A percentile compares a stretch with the other conserved stretches of the same genome.
phyloP scores from a whole-genome alignment of 331 rosid species.

The Quercus lobata region DNA sequence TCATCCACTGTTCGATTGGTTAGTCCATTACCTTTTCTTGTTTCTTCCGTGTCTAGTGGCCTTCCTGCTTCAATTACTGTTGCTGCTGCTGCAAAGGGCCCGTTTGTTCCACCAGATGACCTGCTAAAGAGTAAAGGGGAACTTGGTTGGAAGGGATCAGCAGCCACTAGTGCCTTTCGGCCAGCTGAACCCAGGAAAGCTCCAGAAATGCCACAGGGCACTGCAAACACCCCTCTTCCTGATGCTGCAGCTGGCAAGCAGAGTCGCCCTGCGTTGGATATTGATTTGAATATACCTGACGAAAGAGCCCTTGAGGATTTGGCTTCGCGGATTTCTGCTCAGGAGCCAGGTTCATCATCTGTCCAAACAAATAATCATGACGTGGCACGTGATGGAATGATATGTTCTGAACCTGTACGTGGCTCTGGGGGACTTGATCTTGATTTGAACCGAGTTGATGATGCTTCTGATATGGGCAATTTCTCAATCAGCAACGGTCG shows the following conservation, averaged over 20 bases:
- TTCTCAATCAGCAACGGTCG: constrained; percentile 35
- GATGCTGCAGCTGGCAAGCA: constrained; percentile 39
- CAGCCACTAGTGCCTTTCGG: constrained; percentile 91
- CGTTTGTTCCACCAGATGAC: constrained; percentile 66
- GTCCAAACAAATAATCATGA: constrained; percentile 7
- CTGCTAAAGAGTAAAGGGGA: constrained; percentile 53
- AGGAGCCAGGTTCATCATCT: constrained; percentile 7
- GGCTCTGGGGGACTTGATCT: constrained; percentile 68
- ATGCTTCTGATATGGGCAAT: constrained; percentile 47
- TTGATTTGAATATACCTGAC: constrained; percentile 76
- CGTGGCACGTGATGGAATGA: background rate
- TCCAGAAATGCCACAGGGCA: constrained; percentile 27
- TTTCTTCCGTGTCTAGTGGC: constrained; percentile 45
- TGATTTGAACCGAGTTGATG: constrained; percentile 70
- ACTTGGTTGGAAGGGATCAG: constrained; percentile 92
- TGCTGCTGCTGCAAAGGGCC: constrained; percentile 81
- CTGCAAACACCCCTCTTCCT: constrained; percentile 12
- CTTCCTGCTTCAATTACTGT: constrained; percentile 62
- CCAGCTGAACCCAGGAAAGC: constrained; percentile 81
- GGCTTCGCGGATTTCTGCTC: constrained; percentile 22
- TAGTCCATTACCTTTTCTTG: constrained; percentile 47
- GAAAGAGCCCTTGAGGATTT: constrained; percentile 57
- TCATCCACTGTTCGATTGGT: constrained; percentile 41
- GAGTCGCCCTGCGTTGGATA: constrained; percentile 54
- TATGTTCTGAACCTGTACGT: constrained; percentile 29